Conservation (phyloP, 2,329 filamentous ascomycete genomes). For the Celoporthe dispersa region DNA sequence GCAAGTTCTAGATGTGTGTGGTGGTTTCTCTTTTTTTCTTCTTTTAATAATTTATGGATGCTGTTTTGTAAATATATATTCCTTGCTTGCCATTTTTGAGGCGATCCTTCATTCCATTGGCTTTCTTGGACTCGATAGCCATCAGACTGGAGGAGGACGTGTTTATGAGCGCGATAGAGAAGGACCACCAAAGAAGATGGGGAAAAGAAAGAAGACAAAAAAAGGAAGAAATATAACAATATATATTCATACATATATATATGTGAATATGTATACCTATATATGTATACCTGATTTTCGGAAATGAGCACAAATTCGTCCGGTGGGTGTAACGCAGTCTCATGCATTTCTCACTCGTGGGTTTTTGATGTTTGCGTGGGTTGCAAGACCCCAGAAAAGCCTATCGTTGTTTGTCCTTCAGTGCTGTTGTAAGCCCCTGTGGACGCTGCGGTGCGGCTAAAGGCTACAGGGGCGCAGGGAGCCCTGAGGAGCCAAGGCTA, state of each 20-base stretch:
- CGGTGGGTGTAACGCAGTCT: background rate
- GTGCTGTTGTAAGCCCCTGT: background rate
- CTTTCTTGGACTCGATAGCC: background rate
- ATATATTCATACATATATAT: background rate
- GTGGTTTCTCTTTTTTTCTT: background rate
- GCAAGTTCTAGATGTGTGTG: conserved; percentile 27
- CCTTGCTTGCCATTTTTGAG: background rate
- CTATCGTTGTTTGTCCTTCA: background rate
- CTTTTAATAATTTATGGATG: background rate
- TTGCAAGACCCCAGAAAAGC: background rate
- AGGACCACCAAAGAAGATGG: no score
- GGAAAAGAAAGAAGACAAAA: background rate
- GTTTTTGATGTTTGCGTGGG: background rate
- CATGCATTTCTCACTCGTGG: background rate
- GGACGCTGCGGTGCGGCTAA: background rate
- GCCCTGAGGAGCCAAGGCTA: background rate
- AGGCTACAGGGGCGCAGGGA: background rate
- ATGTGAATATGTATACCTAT: no score
- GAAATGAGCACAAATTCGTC: background rate
- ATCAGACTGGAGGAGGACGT: background rate
- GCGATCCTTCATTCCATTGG: no score
- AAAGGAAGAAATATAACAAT: background rate
- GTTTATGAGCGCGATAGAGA: background rate
- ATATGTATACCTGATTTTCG: background rate
- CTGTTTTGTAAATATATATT: no score